Evolutionary conservation across 768 basidiomycete species (phyloP), one percentile per base, ranked within the genome.

Genomic region (Rhizopogon roseolus): DNA sequence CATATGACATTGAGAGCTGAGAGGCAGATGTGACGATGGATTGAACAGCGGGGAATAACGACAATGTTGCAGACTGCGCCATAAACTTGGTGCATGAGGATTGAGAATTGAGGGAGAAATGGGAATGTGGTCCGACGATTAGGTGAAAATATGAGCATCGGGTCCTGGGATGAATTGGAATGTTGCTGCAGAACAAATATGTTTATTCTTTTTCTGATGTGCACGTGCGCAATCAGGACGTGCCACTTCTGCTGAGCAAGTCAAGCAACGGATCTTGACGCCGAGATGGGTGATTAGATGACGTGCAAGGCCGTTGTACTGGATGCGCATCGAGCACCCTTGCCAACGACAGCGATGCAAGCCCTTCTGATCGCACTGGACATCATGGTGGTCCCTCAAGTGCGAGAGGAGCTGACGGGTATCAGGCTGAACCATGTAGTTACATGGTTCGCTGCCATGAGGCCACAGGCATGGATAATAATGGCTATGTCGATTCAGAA

Each of bases 281-380:
- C 29, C 32, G 5, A 54, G 22, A 13, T 54, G 54, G 17, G 54
- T 54, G 48, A 38, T 50, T 5, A 54, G 19, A 28, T 54, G 54
- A 17, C 54, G 48, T 27, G 54, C 32, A 10, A 54, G 49, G 37
- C 48, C 50, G 9, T 28, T 36, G 10, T 6, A n/a, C 29, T 50
- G 45, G 28, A 40, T n/a, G 2, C 42, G 41, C 4, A 37, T 29
- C 2, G 16, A 5, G 41, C 54, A 54, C 17, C 9, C 39, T 9
- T n/a, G 34, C 54, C 54, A 54, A 5, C 10, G 37, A 32, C 54
- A 54, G 16, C 1, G 25, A 16, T 17, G 17, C 34, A 22, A 8
- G 40, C 43, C 54, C 48, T 43, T 50, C 11, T 19, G 9, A 25
- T 14, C 48, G 19, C 41, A 19, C 14, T 42, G 6, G 13, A 54